A percentile compares a stretch with the other conserved stretches of the same genome.
Evolutionary conservation across 1,284 basidiomycete species (phyloP).

Genomic region (Rhodotorula sp.): DNA sequence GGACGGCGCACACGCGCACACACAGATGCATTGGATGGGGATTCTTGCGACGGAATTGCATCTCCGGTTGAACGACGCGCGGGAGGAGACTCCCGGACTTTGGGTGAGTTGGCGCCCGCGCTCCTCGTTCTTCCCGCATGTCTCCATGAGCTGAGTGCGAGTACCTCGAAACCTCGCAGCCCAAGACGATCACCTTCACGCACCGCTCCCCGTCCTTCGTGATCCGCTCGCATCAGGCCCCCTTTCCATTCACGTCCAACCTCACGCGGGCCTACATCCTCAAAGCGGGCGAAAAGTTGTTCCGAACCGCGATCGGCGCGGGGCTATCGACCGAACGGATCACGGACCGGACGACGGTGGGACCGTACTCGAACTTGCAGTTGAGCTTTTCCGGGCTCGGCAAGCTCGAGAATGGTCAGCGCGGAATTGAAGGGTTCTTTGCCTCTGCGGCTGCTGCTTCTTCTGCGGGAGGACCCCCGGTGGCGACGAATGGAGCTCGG

Average conservation of each 20-base stretch:
- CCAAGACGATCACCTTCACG: slow-evolving; percentile 80
- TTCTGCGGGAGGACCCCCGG: too few species aligned
- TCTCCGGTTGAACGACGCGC: slow-evolving; percentile 76
- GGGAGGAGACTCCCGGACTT: slow-evolving; percentile 67
- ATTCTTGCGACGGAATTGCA: slow-evolving; percentile 87
- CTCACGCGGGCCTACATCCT: slow-evolving; percentile 58
- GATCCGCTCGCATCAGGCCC: slow-evolving; percentile 43
- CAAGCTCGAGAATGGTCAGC: slow-evolving; percentile 73
- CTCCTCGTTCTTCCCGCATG: background rate
- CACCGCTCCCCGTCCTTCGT: slow-evolving; percentile 55
- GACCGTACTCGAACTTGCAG: slow-evolving; percentile 65
- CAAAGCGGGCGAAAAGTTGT: slow-evolving; percentile 74
- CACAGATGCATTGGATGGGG: slow-evolving; percentile 74
- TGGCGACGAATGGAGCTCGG: slow-evolving; percentile 35
- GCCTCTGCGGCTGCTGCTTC: slow-evolving; percentile 46
- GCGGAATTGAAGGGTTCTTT: slow-evolving; percentile 83
- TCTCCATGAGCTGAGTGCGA: background rate
- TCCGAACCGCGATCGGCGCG: slow-evolving; percentile 69
- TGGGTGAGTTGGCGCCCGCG: slow-evolving; percentile 53
- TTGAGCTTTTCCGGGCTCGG: slow-evolving; percentile 82
- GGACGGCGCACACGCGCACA: background rate
- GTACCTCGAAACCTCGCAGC: slow-evolving; percentile 51
- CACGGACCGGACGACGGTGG: slow-evolving; percentile 26
- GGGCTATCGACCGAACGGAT: background rate
- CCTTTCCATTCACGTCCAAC: slow-evolving; percentile 46